These are phyloP conservation scores for Madurella fahalii DNA, from an alignment of 2,329 filamentous ascomycete genomes.

Conservation along the genomic window DNA sequence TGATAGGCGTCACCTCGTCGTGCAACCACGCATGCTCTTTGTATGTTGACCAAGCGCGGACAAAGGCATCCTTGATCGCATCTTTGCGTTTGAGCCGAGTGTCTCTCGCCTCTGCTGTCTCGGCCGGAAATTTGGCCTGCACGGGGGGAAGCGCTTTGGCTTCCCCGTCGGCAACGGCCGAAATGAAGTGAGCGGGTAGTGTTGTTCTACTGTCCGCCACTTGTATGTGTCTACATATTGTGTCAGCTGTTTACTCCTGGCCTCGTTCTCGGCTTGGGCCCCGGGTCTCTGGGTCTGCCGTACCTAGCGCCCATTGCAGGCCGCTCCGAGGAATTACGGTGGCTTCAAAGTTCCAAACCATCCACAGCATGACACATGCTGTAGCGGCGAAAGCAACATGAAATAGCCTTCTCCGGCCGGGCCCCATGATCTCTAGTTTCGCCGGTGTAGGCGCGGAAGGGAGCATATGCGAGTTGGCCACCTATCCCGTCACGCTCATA, in stretches of 20 bases:
- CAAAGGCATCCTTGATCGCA: constrained; percentile 13
- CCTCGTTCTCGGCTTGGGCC: neutral
- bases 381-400: too few relatives aligned
- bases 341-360: too few relatives aligned
- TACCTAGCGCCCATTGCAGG: too few relatives aligned
- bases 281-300: too few relatives aligned
- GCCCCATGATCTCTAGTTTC: too few relatives aligned
- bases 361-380: too few relatives aligned
- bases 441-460: too few relatives aligned
- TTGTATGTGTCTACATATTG: neutral
- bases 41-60: constrained; percentile 53
- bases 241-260: neutral
- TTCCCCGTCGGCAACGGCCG: neutral
- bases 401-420: too few relatives aligned
- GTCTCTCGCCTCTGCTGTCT: neutral
- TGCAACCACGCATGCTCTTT: constrained; percentile 59
- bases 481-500: too few relatives aligned
- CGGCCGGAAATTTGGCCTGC: neutral
- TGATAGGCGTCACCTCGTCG: constrained; percentile 59
- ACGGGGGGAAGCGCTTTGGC: neutral
- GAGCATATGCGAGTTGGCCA: too few relatives aligned
- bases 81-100: constrained; percentile 12
- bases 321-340: too few relatives aligned
- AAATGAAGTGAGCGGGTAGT: neutral
- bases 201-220: neutral